phyloP scores from a whole-genome alignment of 2,329 filamentous ascomycete genomes.

The Ambrosiella cleistominuta region DNA sequence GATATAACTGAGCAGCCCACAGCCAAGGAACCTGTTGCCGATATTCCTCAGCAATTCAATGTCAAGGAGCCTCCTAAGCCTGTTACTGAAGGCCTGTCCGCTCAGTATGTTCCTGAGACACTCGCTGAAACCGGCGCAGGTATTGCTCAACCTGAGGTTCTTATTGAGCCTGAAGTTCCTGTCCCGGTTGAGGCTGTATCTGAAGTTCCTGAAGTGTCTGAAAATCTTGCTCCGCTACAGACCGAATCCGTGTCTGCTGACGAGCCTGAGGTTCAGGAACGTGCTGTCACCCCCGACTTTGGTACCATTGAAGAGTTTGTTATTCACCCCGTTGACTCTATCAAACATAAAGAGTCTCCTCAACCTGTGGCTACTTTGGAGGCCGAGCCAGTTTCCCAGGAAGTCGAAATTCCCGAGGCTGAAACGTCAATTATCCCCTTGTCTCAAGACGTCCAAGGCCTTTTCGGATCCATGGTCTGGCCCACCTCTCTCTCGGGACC shows the following conservation, averaged over 20 bases:
- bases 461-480: constrained; percentile 8
- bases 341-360: background rate
- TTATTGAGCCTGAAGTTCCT: too few species aligned
- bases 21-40: background rate
- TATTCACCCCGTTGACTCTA: background rate
- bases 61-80: background rate
- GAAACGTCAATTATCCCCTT: background rate
- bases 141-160: too few species aligned
- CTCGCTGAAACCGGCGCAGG: too few species aligned
- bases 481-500: background rate
- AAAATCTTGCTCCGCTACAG: too few species aligned
- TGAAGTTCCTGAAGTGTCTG: too few species aligned
- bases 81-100: background rate
- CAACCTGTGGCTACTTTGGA: too few species aligned
- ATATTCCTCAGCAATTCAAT: background rate
- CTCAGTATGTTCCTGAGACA: too few species aligned
- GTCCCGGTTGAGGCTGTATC: too few species aligned
- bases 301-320: background rate
- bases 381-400: background rate
- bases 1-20: background rate
- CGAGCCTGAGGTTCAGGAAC: background rate
- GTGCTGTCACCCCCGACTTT: background rate
- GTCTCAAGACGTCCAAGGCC: background rate
- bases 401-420: background rate
- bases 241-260: background rate